Evolutionary conservation across 768 basidiomycete species (phyloP), one percentile per base, ranked within the genome.

Genomic region (Calocera viscosa): DNA sequence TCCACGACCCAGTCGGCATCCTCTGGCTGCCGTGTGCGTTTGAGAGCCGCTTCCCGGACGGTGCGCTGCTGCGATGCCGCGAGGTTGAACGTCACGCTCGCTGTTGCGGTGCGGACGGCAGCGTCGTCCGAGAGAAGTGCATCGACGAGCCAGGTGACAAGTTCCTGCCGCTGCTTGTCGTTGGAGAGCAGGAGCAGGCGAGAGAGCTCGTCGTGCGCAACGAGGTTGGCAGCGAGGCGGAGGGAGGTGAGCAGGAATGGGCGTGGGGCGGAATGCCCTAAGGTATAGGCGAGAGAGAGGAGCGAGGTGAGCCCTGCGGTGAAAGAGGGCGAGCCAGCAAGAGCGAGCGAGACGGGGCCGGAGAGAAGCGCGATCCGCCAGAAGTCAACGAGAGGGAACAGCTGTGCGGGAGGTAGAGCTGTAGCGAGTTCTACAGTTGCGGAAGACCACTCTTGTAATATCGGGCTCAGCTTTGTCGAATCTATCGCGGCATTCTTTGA

Each of bases 1-100:
- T 96, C 94, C 0, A 89, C 79, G 72, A 91, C 86, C 90, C 91
- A 94, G 66, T 94, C 93, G 22, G 82, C 90, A 65, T 85, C 84
- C 64, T 76, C 40, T 7, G 38, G 22, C 19, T 26, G 26, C 2
- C 47, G 0, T 2, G 0, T 63, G 35, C 35, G 40, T 17, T 34
- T 30, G 16, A 41, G 49, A 10, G 22, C 24, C 22, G 39, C 75
- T 49, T 82, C 84, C 14, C 86, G 79, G 43, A 88, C 77, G 17
- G 77, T 79, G 68, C 79, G 81, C 78, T 94, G 91, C 60, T 91
- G 71, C 72, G 79, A 82, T 22, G 82, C 84, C 1, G 86, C 82
- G 19, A 87, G 74, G 71, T 94, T 88, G 73, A 95, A 92, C 16
- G 84, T 86, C 22, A 95, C 73, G 70, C 90, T 90, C 8, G 91